Conservation (phyloP, 2,329 filamentous ascomycete genomes). For the Colletotrichum sojae region DNA sequence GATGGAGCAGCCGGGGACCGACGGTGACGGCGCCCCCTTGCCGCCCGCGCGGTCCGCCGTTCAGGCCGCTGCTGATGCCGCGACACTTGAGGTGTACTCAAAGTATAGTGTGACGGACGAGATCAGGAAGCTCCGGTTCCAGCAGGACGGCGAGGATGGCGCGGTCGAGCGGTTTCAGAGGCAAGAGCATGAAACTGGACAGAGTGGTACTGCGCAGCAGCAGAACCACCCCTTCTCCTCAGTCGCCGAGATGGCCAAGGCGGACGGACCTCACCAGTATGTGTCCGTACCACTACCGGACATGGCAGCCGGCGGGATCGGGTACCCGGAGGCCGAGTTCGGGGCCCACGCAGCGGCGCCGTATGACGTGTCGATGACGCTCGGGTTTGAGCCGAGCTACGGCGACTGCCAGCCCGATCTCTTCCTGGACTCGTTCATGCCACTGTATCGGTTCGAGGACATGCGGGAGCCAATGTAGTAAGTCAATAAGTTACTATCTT, state of each 20-base stretch:
- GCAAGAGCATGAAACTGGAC: not conserved
- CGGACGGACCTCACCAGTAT: not conserved
- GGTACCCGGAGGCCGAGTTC: constrained; percentile 2
- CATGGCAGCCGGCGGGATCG: not conserved
- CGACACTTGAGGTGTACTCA: constrained; percentile 27
- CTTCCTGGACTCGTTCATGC: constrained; percentile 33
- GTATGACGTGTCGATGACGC: constrained; percentile 25
- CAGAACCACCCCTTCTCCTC: not conserved
- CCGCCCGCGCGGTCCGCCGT: not conserved
- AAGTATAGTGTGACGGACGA: constrained; percentile 39
- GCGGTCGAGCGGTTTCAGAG: not conserved
- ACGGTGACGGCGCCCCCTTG: not conserved
- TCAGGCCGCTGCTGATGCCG: not conserved
- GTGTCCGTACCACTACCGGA: constrained; percentile 10
- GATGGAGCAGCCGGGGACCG: constrained; percentile 3
- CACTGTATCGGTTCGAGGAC: constrained; percentile 3
- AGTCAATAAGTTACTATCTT: not conserved
- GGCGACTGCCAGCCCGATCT: constrained; percentile 30
- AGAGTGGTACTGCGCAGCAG: not conserved
- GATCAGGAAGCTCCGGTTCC: constrained; percentile 34
- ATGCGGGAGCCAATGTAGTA: not conserved
- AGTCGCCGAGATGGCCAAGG: not conserved
- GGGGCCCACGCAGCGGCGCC: constrained; percentile 3
- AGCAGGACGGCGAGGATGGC: constrained; percentile 24
- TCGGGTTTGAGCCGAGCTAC: constrained; percentile 33